phyloP scores from a whole-genome alignment of 768 basidiomycete genomes.

The Tylopilus sp. region DNA sequence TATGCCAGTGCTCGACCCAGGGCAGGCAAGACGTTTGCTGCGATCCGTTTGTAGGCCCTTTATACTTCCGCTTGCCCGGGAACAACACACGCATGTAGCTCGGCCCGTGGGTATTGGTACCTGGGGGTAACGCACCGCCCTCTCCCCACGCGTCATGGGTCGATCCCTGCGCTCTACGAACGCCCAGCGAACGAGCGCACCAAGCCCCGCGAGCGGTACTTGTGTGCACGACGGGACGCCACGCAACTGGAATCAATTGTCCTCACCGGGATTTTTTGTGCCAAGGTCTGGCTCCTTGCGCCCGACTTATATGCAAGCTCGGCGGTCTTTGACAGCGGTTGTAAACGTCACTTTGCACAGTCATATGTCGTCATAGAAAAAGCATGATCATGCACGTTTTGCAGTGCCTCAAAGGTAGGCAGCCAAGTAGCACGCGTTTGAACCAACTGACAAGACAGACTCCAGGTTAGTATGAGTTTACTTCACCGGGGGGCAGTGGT shows the following conservation, averaged over 20 bases:
- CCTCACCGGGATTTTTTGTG: constrained; percentile 39
- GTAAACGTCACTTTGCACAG: constrained; percentile 29
- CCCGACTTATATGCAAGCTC: constrained; percentile 20
- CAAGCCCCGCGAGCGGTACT: constrained; percentile 37
- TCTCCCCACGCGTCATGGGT: constrained; percentile 27
- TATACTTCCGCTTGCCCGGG: no score
- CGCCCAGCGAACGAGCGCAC: constrained; percentile 41
- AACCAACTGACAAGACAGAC: no score
- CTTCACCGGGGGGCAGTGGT: background rate
- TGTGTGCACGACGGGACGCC: constrained; percentile 40
- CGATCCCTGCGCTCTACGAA: constrained; percentile 45
- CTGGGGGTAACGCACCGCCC: no score
- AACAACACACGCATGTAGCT: no score
- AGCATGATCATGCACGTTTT: constrained; percentile 36
- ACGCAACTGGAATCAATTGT: constrained; percentile 41
- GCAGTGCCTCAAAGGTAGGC: constrained; percentile 35
- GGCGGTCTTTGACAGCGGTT: constrained; percentile 34
- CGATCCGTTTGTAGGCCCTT: no score
- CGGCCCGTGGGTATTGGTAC: no score
- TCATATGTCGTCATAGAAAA: constrained; percentile 36
- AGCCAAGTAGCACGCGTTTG: constrained; percentile 21
- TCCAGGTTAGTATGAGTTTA: background rate
- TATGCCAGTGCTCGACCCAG: no score
- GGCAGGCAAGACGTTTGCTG: no score
- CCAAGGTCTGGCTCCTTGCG: constrained; percentile 35